phyloP scores from a whole-genome alignment of 106 monocot species.

The Amphibolis antarctica region DNA sequence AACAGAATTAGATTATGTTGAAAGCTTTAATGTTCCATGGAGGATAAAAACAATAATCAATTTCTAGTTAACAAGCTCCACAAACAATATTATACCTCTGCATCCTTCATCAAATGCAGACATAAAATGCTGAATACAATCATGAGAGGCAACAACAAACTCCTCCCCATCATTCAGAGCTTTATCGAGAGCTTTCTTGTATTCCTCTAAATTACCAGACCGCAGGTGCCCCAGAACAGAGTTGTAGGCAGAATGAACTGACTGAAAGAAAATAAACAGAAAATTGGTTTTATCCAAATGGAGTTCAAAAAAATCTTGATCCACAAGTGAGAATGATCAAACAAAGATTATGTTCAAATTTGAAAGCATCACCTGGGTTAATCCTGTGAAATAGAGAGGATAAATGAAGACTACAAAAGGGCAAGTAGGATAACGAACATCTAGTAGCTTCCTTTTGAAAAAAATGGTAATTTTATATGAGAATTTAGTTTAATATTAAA shows the following conservation, averaged over 20 bases:
- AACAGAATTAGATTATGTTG: background rate
- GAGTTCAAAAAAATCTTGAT: too few species aligned
- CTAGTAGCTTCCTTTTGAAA: too few species aligned
- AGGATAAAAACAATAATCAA: background rate
- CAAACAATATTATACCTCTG: slow-evolving; percentile 33
- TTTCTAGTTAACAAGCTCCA: background rate
- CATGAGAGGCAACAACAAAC: slow-evolving; percentile 40
- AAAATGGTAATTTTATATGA: too few species aligned
- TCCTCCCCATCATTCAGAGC: slow-evolving; percentile 35
- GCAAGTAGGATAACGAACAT: too few species aligned
- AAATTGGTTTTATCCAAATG: too few species aligned
- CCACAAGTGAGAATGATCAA: too few species aligned
- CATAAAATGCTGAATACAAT: slow-evolving; percentile 27
- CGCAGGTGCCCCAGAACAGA: slow-evolving; percentile 47
- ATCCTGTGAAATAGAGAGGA: too few species aligned
- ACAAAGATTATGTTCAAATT: too few species aligned
- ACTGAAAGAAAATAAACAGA: slow-evolving; percentile 26
- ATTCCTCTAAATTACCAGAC: slow-evolving; percentile 33
- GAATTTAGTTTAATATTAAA: too few species aligned
- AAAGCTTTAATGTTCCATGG: background rate
- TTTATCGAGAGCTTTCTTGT: slow-evolving; percentile 45
- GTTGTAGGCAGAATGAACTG: slow-evolving; percentile 54
- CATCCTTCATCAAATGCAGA: slow-evolving; percentile 45
- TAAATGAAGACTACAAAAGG: too few species aligned
- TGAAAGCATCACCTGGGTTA: too few species aligned